Evolutionary conservation across 177 flowering plant genomes (phyloP).

Genomic region (Telopea speciosissima): DNA sequence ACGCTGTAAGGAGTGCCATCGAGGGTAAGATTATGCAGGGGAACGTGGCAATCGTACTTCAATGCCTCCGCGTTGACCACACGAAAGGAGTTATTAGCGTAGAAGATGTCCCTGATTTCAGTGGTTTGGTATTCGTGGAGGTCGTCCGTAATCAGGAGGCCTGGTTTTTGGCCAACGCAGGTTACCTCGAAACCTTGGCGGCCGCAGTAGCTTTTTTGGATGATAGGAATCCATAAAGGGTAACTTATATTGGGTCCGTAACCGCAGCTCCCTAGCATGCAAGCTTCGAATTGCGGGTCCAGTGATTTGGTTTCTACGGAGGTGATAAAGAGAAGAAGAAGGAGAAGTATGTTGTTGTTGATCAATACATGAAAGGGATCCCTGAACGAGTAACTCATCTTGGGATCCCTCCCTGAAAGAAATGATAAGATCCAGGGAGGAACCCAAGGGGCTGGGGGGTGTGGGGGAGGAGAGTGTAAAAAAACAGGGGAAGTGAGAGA

Average conservation of each 20-base stretch:
- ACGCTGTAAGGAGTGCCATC: constrained; percentile 20
- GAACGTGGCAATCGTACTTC: constrained; percentile 30
- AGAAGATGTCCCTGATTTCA: constrained; percentile 33
- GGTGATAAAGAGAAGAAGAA: constrained; percentile 13
- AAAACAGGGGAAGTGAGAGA: no score
- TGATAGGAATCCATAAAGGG: constrained; percentile 38
- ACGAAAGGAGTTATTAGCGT: constrained; percentile 21
- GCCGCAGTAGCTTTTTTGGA: constrained; percentile 39
- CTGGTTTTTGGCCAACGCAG: constrained; percentile 24
- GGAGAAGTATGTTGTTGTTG: not conserved
- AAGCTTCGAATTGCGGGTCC: constrained; percentile 29
- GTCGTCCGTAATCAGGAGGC: constrained; percentile 24
- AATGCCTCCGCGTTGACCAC: constrained; percentile 16
- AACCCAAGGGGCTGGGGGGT: no score
- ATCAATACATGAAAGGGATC: not conserved
- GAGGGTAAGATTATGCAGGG: constrained; percentile 31
- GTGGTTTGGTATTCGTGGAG: no score
- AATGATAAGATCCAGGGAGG: not conserved
- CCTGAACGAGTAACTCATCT: constrained; percentile 23
- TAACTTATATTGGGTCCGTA: constrained; percentile 30
- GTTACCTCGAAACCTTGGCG: constrained; percentile 25
- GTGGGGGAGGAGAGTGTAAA: no score
- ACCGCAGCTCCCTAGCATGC: constrained; percentile 40
- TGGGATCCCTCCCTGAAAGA: no score
- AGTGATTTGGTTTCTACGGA: constrained; percentile 17